Conservation (phyloP, 257 asterid genomes). For the Ocimum tenuiflorum region DNA sequence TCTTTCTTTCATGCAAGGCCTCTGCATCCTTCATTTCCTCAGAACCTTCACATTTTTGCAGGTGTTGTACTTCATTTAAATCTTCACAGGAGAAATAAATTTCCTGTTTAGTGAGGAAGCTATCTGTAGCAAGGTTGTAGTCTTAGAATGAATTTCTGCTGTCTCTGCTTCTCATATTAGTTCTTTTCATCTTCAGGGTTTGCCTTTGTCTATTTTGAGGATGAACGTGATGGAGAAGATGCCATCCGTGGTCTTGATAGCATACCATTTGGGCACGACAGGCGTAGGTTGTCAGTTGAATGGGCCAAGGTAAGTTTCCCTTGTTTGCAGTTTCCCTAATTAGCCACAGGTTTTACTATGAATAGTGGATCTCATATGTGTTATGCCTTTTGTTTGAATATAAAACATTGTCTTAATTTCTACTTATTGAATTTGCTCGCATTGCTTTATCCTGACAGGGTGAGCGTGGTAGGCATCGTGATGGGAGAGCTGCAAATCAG, state of each 20-base stretch:
- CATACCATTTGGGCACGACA: conserved; percentile 62
- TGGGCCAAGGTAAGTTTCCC: conserved; percentile 70
- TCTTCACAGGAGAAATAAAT: conserved; percentile 28
- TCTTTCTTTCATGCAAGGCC: conserved; percentile 81
- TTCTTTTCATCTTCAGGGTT: conserved; percentile 43
- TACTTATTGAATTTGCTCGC: background rate
- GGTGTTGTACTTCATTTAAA: conserved; percentile 69
- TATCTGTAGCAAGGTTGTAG: conserved; percentile 16
- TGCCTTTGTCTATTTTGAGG: conserved; percentile 86
- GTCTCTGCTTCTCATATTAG: conserved; percentile 18
- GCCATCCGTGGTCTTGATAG: conserved; percentile 66
- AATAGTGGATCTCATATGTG: background rate
- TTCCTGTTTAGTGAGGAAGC: conserved; percentile 33
- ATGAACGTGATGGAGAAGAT: conserved; percentile 87
- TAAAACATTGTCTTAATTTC: background rate
- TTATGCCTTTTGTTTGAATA: background rate
- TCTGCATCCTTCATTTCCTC: conserved; percentile 72
- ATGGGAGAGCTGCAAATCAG: conserved; percentile 53
- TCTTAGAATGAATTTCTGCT: background rate
- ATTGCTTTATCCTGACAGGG: conserved; percentile 44
- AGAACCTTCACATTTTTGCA: conserved; percentile 71
- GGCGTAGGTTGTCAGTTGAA: conserved; percentile 67
- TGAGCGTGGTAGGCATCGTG: conserved; percentile 76
- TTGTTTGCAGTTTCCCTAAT: background rate
- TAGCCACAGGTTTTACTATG: background rate